Evolutionary conservation across 176 grass and related monocot species (phyloP), one percentile per base, ranked within the genome.

Genomic region (Canna indica): DNA sequence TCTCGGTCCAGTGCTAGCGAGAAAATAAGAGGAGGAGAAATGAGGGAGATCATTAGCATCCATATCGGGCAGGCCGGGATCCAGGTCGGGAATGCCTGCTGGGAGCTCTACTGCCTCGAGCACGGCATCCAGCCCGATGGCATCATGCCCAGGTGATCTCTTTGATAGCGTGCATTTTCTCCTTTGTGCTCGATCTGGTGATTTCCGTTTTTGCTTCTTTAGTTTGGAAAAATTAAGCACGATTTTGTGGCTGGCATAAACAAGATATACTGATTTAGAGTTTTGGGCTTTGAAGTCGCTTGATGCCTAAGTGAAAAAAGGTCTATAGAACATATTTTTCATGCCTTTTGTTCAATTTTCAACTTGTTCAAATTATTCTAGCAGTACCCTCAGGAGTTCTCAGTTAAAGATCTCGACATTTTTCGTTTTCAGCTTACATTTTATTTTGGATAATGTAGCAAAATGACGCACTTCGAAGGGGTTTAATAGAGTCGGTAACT

Each of bases 61-160:
- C 88, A 91, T 82, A 91, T 93, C 72, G 90, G 90, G 36, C 86
- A 88, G 83, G 83, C 82, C 27, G 77, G 90, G 46, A 88, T 96
- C 72, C 91, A 96, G 80, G 88, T 96, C 53, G 87, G 91, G 16
- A 90, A 96, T 80, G 78, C 91, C 73, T 91, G 88, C 79, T 88
- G 88, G 88, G 88, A 91, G 54, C 85, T 91, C 56, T 91, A 91
- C 85, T 91, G 88, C 82, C 88, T 83, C 81, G 88, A 91, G 82
- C 88, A 91, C 52, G 85, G 83, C 38, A 96, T 96, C 80, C 88
- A 91, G 88, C 68, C 68, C 1, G 68, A 70, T 70, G 68, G 68
- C 68, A 70, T 70, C 27, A 70, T 70, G 68, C 68, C 68, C 45
- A 70, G 68, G 68, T 70, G 3, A 36, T 12, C 1, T 14, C 22